phyloP scores from a whole-genome alignment of 305 asterid genomes.

The Fraxinus paxiana region DNA sequence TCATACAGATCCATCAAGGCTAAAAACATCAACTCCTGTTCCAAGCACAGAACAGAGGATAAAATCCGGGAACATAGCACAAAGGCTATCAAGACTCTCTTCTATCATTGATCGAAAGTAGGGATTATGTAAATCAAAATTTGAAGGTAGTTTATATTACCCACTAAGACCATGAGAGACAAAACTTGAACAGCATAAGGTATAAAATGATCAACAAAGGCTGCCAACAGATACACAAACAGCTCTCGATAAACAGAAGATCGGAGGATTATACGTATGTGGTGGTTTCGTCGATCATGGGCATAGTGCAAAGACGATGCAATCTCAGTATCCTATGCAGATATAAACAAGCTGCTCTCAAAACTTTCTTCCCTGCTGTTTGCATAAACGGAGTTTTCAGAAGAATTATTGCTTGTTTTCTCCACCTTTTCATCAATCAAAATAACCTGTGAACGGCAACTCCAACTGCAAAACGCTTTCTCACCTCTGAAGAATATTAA shows the following conservation, averaged over 20 bases:
- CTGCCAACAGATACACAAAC: conserved; percentile 58
- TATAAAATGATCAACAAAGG: conserved; percentile 53
- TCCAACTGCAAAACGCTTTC: conserved; percentile 66
- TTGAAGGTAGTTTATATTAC: conserved; percentile 17
- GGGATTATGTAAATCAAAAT: conserved; percentile 23
- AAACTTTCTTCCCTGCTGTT: conserved; percentile 31
- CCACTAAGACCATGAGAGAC: conserved; percentile 43
- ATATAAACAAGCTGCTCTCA: conserved; percentile 33
- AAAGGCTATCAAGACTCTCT: neutral
- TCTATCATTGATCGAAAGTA: neutral
- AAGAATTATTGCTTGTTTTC: conserved; percentile 21
- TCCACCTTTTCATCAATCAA: conserved; percentile 60
- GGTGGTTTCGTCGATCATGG: conserved; percentile 40
- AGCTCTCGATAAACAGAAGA: conserved; percentile 50
- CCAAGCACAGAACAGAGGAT: neutral
- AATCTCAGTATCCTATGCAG: conserved; percentile 16
- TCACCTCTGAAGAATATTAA: conserved; percentile 53
- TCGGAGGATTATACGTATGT: conserved; percentile 23
- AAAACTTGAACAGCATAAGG: conserved; percentile 36
- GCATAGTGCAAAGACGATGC: conserved; percentile 19
- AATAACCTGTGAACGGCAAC: conserved; percentile 59
- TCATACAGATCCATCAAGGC: conserved; percentile 7
- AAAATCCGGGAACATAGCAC: neutral
- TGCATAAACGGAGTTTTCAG: conserved; percentile 24
- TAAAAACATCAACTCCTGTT: conserved; percentile 10